Percentiles rank a stretch among this genome's conserved stretches.
phyloP scores from a whole-genome alignment of 2,329 filamentous ascomycete genomes.

The Diplodia mutila region DNA sequence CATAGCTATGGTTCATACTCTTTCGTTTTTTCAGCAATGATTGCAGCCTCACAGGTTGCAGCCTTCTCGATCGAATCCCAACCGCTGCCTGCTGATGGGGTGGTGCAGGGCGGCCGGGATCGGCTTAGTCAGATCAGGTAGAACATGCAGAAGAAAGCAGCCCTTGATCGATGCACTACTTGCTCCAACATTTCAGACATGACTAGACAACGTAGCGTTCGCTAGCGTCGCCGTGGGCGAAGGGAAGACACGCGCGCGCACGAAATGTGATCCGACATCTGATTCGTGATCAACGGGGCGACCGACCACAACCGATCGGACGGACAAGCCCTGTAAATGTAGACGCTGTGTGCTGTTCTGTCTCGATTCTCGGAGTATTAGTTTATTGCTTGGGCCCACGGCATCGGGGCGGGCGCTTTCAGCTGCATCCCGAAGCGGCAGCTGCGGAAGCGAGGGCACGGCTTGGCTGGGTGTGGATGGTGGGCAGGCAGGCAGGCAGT shows the following conservation, averaged over 20 bases:
- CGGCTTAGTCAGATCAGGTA: constrained; percentile 21
- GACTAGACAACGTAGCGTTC: neutral
- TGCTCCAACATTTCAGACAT: constrained; percentile 1
- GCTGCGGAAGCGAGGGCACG: constrained; percentile 14
- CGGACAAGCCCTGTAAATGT: neutral
- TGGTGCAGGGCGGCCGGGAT: neutral
- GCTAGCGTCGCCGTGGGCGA: neutral
- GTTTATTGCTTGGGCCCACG: neutral
- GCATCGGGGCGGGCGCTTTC: neutral
- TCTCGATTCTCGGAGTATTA: constrained; percentile 9
- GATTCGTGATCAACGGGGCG: neutral
- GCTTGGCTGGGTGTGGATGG: neutral
- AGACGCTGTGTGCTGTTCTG: neutral
- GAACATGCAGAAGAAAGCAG: constrained; percentile 4
- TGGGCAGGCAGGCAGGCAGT: neutral
- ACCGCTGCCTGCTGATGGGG: neutral
- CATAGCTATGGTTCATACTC: neutral
- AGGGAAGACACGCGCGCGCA: neutral
- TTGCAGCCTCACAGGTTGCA: neutral
- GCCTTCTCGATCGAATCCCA: neutral
- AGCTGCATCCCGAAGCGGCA: constrained; percentile 19
- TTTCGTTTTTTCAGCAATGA: neutral
- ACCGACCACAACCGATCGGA: neutral
- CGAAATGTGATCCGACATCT: neutral
- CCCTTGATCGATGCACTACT: neutral